Evolutionary conservation across 2,329 filamentous ascomycete genomes (phyloP), one percentile per base, ranked within the genome.

Genomic region (Diaporthe ampelina): DNA sequence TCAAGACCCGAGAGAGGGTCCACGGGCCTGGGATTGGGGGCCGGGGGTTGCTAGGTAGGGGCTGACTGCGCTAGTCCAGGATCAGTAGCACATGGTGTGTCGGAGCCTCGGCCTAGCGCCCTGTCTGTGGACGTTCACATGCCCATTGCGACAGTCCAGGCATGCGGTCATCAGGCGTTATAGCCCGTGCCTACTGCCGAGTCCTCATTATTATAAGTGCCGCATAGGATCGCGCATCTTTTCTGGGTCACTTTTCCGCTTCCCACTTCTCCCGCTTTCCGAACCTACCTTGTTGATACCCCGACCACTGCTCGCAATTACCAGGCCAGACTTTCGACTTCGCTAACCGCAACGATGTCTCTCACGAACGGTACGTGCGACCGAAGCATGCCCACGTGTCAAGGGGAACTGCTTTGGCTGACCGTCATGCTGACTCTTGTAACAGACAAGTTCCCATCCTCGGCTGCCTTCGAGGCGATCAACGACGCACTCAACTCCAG

Each of bases 401-500:
- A 2, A n/a, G 17, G 26, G 50, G 29, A 26, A n/a, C 24, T 2
- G 19, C 52, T 43, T 17, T 43, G 40, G 40, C 32, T 58, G 50
- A 58, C 71, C 68, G 45, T 70, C 45, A 26, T 11, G 13, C 26
- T 67, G 50, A 61, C 59, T 45, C 32, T 24, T 6, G 17, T 13
- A 7, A 72, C 79, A 95, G 94, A 91, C 84, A 92, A 92, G 78
- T 98, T 98, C 86, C 96, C 97, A 78, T 91, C 96, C 81, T 98
- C 97, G 75, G 92, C 86, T 78, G 95, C 95, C 79, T 99, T 99
- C 85, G 97, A 99, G 82, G 89, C 88, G 81, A 98, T 99, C 88
- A 91, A 94, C 84, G 82, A 86, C 71, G 90, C 92, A 70, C 92
- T 99, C 77, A 85, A 88, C 80, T 84, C 89, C 80, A 91, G 90